A percentile compares a stretch with the other conserved stretches of the same genome.
These are phyloP conservation scores for Phytophthora cryptogea DNA, from an alignment of 352 stramenopile species.

Conservation along the genomic window DNA sequence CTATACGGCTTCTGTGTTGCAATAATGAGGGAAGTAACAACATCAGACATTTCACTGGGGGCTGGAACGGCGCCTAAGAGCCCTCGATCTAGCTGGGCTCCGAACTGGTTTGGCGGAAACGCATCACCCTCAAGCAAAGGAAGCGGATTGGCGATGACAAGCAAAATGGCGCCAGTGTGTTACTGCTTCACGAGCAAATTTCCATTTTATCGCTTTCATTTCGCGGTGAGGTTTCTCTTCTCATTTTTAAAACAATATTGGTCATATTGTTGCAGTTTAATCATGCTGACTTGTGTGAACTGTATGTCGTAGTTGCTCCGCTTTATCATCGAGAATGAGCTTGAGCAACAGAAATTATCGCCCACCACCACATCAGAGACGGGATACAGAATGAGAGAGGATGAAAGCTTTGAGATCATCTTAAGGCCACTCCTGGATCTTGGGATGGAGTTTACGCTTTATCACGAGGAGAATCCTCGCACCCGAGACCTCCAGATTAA, in stretches of 20 bases:
- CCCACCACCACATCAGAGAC: background rate
- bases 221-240: slow-evolving; percentile 46
- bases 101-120: slow-evolving; percentile 20
- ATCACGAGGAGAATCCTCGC: slow-evolving; percentile 52
- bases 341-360: slow-evolving; percentile 30
- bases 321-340: slow-evolving; percentile 73
- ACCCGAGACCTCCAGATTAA: slow-evolving; percentile 18
- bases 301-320: slow-evolving; percentile 52
- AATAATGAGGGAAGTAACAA: slow-evolving; percentile 56
- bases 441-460: slow-evolving; percentile 59
- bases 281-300: background rate
- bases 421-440: slow-evolving; percentile 56
- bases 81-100: slow-evolving; percentile 18
- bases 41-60: slow-evolving; percentile 3
- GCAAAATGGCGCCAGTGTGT: slow-evolving; percentile 63
- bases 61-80: slow-evolving; percentile 17
- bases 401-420: slow-evolving; percentile 61
- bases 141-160: slow-evolving; percentile 16
- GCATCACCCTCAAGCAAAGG: slow-evolving; percentile 20
- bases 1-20: slow-evolving; percentile 82
- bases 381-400: slow-evolving; percentile 14
- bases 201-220: slow-evolving; percentile 87
- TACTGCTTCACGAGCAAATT: slow-evolving; percentile 90
- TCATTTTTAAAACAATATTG: background rate
- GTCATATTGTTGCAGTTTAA: background rate